Evolutionary conservation across 768 basidiomycete genomes (phyloP), one percentile per base, ranked within the genome.

Genomic region (Trametes punicea): DNA sequence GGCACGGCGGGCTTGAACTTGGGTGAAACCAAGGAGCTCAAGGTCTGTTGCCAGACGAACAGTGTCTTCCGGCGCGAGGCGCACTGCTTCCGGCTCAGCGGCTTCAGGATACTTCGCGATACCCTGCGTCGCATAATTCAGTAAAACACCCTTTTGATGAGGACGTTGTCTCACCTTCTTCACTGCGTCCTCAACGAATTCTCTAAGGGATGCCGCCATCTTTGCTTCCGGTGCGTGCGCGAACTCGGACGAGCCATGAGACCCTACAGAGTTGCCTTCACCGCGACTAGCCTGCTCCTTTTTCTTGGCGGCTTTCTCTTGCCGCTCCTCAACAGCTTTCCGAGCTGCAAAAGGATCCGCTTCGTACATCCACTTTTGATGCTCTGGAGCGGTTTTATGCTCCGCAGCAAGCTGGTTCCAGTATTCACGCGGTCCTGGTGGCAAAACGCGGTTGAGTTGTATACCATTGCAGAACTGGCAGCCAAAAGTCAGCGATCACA

Each of bases 321-420:
- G 89, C 31, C 88, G 76, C 40, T 82, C 79, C 13, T 83, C 79
- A 2, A 91, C 87, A 52, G 78, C 75, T 60, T 81, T 82, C 55
- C 77, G 78, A 6, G 90, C 90, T 16, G 80, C 78, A 64, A 94
- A 96, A 2, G 93, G 93, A 74, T 96, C 92, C 6, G 84, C 74
- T n/a, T 83, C 79, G 63, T 89, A 96, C 82, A 91, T 88, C 93
- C 93, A 95, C 47, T 78, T 80, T 66, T 82, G 78, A 67, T 93
- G 88, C 2, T 83, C 78, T 1, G 85, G 83, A 3, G 78, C 76
- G 16, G 69, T 69, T 61, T 85, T 87, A 62, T 92, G 90, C 65
- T 92, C 87, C 2, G 70, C 71, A 7, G 82, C 83, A 1, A 97
- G 73, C 62, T 83, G 77, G 48, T 81, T 81, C 94, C 94, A 97